These are phyloP conservation scores for Papiliotrema fonsecae DNA, from an alignment of 1,284 basidiomycete genomes.

Conservation along the genomic window DNA sequence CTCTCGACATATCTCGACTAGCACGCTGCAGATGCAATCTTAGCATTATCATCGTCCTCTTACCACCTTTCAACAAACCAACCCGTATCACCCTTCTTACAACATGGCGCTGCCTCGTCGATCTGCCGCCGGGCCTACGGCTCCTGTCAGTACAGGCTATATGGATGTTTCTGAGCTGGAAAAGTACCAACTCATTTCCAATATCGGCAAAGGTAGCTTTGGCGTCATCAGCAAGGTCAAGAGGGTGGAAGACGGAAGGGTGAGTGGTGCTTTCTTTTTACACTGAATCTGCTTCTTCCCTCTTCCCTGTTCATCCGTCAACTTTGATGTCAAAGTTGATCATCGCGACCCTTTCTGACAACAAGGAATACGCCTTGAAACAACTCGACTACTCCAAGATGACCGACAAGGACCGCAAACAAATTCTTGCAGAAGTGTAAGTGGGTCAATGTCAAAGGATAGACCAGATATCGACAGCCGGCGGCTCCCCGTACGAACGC, in stretches of 20 bases:
- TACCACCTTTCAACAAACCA: too few relatives aligned
- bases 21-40: too few relatives aligned
- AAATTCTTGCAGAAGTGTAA: slow-evolving; percentile 97
- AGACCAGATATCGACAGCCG: too few relatives aligned
- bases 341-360: too few relatives aligned
- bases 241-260: slow-evolving; percentile 75
- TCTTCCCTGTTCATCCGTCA: too few relatives aligned
- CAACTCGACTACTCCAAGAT: slow-evolving; percentile 94
- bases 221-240: slow-evolving; percentile 91
- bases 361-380: slow-evolving; percentile 75
- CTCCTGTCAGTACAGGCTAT: slow-evolving; percentile 17
- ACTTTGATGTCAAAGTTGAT: too few relatives aligned
- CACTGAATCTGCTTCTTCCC: too few relatives aligned
- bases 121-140: slow-evolving; percentile 6
- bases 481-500: background rate
- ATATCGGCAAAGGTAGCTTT: slow-evolving; percentile 96
- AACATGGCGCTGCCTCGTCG: slow-evolving; percentile 22
- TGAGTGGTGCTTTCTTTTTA: slow-evolving; percentile 52
- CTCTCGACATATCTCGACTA: too few relatives aligned
- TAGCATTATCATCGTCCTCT: too few relatives aligned
- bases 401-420: slow-evolving; percentile 85
- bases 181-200: slow-evolving; percentile 77
- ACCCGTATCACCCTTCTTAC: background rate
- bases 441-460: slow-evolving; percentile 43
- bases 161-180: slow-evolving; percentile 54